phyloP scores from a whole-genome alignment of 768 basidiomycete species.

The Suillus alpinus region DNA sequence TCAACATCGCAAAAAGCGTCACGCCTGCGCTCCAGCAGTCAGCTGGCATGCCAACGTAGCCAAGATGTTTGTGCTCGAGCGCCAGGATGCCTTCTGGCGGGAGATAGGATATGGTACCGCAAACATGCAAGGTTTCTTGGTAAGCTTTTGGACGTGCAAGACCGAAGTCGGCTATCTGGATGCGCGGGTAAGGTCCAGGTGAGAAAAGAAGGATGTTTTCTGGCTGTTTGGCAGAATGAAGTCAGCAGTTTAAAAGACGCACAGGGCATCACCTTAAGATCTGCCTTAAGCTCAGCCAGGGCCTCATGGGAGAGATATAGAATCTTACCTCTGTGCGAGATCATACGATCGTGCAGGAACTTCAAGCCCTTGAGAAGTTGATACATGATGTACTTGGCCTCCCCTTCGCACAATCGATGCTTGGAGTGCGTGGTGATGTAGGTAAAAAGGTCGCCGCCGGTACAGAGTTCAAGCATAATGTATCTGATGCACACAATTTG shows the following conservation, averaged over 20 bases:
- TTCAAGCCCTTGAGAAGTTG: constrained; percentile 70
- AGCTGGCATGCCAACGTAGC: constrained; percentile 80
- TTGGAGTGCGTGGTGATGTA: constrained; percentile 67
- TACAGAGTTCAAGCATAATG: constrained; percentile 83
- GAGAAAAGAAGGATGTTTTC: constrained; percentile 79
- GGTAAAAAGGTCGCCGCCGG: constrained; percentile 85
- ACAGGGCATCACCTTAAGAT: constrained; percentile 53
- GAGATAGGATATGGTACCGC: constrained; percentile 84
- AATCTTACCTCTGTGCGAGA: constrained; percentile 73
- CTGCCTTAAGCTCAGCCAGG: constrained; percentile 30
- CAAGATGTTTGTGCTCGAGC: constrained; percentile 67
- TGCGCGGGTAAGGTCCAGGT: constrained; percentile 83
- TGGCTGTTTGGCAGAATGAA: constrained; percentile 43
- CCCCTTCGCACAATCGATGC: constrained; percentile 66
- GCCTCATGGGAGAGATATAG: neutral
- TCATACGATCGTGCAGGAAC: constrained; percentile 67
- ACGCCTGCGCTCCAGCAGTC: constrained; percentile 90
- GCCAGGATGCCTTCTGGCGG: constrained; percentile 84
- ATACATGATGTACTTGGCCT: constrained; percentile 82
- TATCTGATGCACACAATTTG: constrained; percentile 41
- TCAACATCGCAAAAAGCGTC: constrained; percentile 79
- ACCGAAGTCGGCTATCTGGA: constrained; percentile 85
- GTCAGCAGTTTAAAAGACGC: neutral
- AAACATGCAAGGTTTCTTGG: constrained; percentile 82
- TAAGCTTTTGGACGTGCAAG: constrained; percentile 75